phyloP scores from a whole-genome alignment of 1,284 basidiomycete genomes.

The Veloboletus limbatus region DNA sequence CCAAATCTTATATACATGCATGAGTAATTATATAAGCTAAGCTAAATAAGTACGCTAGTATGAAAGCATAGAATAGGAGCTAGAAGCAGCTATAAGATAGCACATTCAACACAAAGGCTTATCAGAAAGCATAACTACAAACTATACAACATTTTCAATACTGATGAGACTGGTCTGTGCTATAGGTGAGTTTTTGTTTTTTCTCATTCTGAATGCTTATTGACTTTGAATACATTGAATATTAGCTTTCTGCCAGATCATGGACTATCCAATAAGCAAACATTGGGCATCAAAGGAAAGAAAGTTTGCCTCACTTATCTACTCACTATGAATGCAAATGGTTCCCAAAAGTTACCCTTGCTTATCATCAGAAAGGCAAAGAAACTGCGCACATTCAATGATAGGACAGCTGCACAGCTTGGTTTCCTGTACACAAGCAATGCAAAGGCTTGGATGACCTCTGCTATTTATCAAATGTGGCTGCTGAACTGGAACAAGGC shows the following conservation, averaged over 20 bases:
- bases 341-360: conserved; percentile 27
- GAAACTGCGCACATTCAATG: conserved; percentile 26
- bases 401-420: conserved; percentile 21
- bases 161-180: neutral
- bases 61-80: too few species aligned
- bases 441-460: conserved; percentile 37
- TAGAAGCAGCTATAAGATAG: too few species aligned
- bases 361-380: too few species aligned
- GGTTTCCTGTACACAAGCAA: conserved; percentile 35
- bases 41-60: too few species aligned
- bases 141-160: neutral
- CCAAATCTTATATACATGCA: too few species aligned
- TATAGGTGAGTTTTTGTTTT: neutral
- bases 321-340: conserved; percentile 31
- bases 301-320: too few species aligned
- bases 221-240: neutral
- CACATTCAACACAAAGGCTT: too few species aligned
- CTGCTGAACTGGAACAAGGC: conserved; percentile 26
- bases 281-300: conserved; percentile 18
- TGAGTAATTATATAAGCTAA: too few species aligned
- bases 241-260: conserved; percentile 14
- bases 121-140: neutral
- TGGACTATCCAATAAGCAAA: conserved; percentile 20
- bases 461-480: conserved; percentile 30
- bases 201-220: too few species aligned